Base-by-base conservation (phyloP, 257 asterid genomes). In the Nemophila menziesii region DNA sequence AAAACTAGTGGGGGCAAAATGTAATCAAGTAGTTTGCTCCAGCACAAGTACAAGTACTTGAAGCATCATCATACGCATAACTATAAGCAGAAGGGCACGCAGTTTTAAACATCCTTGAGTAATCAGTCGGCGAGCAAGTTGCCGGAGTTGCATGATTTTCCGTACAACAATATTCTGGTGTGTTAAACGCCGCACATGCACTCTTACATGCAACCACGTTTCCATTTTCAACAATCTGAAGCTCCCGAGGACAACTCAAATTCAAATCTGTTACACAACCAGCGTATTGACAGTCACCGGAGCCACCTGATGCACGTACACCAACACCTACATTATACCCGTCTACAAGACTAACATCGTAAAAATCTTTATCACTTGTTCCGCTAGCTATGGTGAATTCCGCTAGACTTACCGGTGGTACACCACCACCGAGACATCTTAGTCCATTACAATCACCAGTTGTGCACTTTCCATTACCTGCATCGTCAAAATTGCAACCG, bases 61-160 rank as follows among this genome's bases (percentile, higher is more conserved):
- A 48, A 34, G 62, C 56, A 48, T 90, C 96, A 36, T 85, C 96
- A 33, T 90, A 90, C 1, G 96, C 98, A n/a, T 85, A 90, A 14
- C 96, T 85, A 47, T 90, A 90, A 4, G 96, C 94, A 13, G 80
- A 17, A 5, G 98, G 98, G 56, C 98, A 90, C 0, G 96, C 92
- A 9, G 16, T 40, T 79, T 90, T 90, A 54, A 90, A 90, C 20
- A 74, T 22, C 72, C 17, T 19, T 20, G 96, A 85, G 49, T 85
- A 85, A 8, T 46, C 2, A 13, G 92, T 77, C 55, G 94, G 94
- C 21, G 68, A n/a, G 17, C 99, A 90, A 0, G 78, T 85, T 5
- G 6, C 48, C 51, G 99, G 79, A 50, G 78, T 76, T 29, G 79
- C 49, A 55, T 76, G 72, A 0, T 68, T 83, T 11, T 79, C 94